Conservation (phyloP, 768 basidiomycete species). For the Leccinum barrowsii region DNA sequence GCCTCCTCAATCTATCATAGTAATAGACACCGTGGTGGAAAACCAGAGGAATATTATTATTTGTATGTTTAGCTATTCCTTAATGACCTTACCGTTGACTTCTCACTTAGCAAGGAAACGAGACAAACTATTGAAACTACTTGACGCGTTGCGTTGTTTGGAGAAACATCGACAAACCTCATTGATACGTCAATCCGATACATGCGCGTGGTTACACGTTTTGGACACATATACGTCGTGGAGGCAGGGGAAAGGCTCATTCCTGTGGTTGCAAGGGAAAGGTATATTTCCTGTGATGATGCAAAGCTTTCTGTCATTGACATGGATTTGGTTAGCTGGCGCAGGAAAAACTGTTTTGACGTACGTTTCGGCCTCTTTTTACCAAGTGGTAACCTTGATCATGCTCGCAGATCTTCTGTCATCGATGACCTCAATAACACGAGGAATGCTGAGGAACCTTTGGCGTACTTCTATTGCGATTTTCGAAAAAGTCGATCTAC, state of each 20-base stretch:
- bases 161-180: background rate
- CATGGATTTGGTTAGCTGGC: background rate
- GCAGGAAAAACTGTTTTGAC: background rate
- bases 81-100: background rate
- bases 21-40: background rate
- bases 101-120: background rate
- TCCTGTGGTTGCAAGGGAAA: slow-evolving; percentile 17
- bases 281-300: slow-evolving; percentile 6
- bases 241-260: background rate
- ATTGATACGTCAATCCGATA: slow-evolving; percentile 3
- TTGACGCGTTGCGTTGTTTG: background rate
- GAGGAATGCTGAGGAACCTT: background rate
- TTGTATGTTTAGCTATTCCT: background rate
- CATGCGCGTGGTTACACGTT: slow-evolving; percentile 13
- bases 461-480: slow-evolving; percentile 25
- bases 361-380: background rate
- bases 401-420: background rate
- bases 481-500: slow-evolving; percentile 11
- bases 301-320: background rate
- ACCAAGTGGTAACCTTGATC: background rate
- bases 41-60: background rate
- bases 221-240: slow-evolving; percentile 1
- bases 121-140: background rate
- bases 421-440: background rate
- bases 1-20: background rate